Percentiles rank a stretch among this genome's conserved stretches.
phyloP scores from a whole-genome alignment of 176 grass and related monocot genomes.

The Carex myosuroides region DNA sequence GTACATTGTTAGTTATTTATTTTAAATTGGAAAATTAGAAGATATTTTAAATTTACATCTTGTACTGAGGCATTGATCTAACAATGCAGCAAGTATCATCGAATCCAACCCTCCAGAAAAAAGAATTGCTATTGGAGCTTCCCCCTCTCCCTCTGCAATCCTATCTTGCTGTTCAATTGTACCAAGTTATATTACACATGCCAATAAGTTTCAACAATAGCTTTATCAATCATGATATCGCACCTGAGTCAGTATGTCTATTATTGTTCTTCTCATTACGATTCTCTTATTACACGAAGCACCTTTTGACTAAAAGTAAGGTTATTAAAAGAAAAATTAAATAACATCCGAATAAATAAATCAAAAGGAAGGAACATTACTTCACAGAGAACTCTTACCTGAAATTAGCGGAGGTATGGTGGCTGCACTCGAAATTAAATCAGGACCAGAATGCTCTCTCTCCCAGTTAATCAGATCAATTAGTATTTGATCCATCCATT shows the following conservation, averaged over 20 bases:
- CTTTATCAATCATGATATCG: background rate
- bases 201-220: constrained; percentile 1
- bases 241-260: constrained; percentile 48
- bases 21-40: constrained; percentile 7
- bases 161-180: constrained; percentile 31
- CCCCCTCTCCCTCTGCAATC: constrained; percentile 26
- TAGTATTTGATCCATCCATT: constrained; percentile 45
- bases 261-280: constrained; percentile 64
- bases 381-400: constrained; percentile 5
- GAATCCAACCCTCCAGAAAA: too few relatives aligned
- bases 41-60: background rate
- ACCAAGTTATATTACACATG: background rate
- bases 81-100: too few relatives aligned
- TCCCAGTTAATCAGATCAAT: constrained; percentile 62
- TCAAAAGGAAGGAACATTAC: constrained; percentile 4
- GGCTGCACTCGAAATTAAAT: constrained; percentile 12
- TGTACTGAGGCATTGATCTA: too few relatives aligned
- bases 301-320: constrained; percentile 45
- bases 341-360: background rate
- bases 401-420: constrained; percentile 21
- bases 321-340: constrained; percentile 26
- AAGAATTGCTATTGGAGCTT: too few relatives aligned
- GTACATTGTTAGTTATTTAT: background rate
- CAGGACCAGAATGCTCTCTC: constrained; percentile 50
- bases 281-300: constrained; percentile 55